Base-by-base conservation (phyloP, 306 rosid genomes). In the Castanea mollissima region DNA sequence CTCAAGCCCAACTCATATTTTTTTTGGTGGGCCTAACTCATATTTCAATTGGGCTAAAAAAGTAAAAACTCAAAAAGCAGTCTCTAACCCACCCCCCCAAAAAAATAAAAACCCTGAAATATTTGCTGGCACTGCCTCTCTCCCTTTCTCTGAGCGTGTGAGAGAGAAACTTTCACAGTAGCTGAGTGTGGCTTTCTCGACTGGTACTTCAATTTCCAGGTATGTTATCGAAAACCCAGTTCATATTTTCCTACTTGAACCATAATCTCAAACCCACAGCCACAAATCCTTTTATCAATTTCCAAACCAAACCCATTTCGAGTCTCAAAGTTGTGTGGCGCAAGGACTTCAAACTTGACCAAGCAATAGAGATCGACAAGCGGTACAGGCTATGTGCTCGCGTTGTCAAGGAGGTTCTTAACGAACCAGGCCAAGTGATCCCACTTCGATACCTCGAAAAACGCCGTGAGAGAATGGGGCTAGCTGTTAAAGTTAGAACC, bases 321-420 rank as follows among this genome's bases (percentile, higher is more conserved):
- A 95, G 94, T 82, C 92, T 93, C 57, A 93, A 89, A 83, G 98
- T 95, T 14, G 83, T 65, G 20, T 91, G 99, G 99, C 97, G 96
- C 41, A 93, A 93, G 71, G 99, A 95, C 86, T 80, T 1, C 15
- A 19, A 76, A 19, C 90, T 95, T 0, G 98, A 95, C 89, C 86
- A 59, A 65, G 93, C 98, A 56, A 91, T 93, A 41, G 91, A 93
- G 63, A 78, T 75, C 58, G 97, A 90, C 60, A 95, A 95, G 60
- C 87, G 86, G 29, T 91, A 46, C 80, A 91, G 80, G 74, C 78
- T 88, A 52, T 85, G 89, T 49, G 85, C 88, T 55, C 88, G 92
- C 34, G 92, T 88, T 73, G 87, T 91, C 20, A 87, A 70, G 54
- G 95, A 91, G 79, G 92, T 91, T 25, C 91, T 84, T 19, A 91